These are phyloP conservation scores for Didymella arachidicola DNA, from an alignment of 2,329 filamentous ascomycete species.

Conservation along the genomic window DNA sequence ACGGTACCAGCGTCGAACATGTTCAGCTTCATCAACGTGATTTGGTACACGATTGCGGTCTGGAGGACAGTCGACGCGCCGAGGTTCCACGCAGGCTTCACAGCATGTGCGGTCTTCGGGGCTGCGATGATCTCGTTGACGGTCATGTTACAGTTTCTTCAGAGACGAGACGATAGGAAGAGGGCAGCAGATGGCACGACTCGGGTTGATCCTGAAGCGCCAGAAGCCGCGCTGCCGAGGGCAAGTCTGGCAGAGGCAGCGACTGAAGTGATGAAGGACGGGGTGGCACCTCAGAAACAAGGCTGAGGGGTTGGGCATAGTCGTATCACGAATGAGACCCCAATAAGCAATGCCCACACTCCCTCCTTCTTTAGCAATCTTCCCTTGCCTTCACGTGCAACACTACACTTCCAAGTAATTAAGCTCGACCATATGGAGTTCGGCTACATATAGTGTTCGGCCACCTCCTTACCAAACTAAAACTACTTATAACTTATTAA, in stretches of 20 bases:
- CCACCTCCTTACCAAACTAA: no score
- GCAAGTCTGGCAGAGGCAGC: slow-evolving; percentile 16
- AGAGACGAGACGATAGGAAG: slow-evolving; percentile 27
- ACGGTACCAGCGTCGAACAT: slow-evolving; percentile 25
- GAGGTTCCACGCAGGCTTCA: slow-evolving; percentile 35
- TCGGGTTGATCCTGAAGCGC: slow-evolving; percentile 20
- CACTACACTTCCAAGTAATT: no score
- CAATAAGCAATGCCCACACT: no score
- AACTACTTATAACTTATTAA: no score
- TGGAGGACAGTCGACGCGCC: slow-evolving; percentile 36
- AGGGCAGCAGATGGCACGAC: slow-evolving; percentile 14
- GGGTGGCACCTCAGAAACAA: neutral
- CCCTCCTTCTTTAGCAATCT: no score
- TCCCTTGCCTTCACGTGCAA: no score
- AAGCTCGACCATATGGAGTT: no score
- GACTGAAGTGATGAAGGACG: slow-evolving; percentile 7
- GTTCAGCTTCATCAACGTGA: slow-evolving; percentile 34
- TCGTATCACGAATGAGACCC: no score
- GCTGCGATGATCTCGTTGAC: slow-evolving; percentile 32
- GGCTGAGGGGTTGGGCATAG: neutral
- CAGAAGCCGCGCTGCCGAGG: slow-evolving; percentile 1
- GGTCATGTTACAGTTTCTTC: slow-evolving; percentile 24
- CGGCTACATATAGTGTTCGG: no score
- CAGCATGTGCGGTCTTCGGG: slow-evolving; percentile 28
- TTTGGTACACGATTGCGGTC: slow-evolving; percentile 31